Evolutionary conservation across 2,329 filamentous ascomycete species (phyloP), one percentile per base, ranked within the genome.

Genomic region (Trichoderma sp.): DNA sequence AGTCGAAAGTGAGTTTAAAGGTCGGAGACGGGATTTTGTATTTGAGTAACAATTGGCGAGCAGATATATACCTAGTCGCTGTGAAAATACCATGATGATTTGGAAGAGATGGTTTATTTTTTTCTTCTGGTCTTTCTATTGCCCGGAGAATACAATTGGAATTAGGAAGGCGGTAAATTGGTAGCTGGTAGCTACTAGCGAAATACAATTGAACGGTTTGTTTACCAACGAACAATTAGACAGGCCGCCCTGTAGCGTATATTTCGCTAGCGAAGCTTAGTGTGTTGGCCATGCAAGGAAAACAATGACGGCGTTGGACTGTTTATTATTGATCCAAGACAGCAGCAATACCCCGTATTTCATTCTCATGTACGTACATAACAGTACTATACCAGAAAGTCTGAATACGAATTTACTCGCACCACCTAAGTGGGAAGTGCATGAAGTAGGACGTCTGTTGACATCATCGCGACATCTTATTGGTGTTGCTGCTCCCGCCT

Each of bases 401-500:
- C 31, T 33, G 31, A 33, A 33, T 33, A 33, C 31, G 31, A 2
- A 33, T 10, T 10, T 10, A 33, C 31, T 33, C 31, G 7, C 31
- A 8, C 31, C 10, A 33, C 31, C 31, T 1, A 40, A 19, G 37
- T 40, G 16, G 14, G 13, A 2, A 14, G 35, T 37, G 14, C 14
- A 40, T 33, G 37, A 2, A 49, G 19, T 49, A 53, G 49, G 13
- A 14, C 5, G 24, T 4, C 5, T 14, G 14, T 14, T 53, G 49
- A 53, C 24, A 53, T 57, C 31, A 35, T 35, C 19, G 55, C 27
- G 43, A 53, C 33, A 27, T 37, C 35, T 59, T 40, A 67, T 67
- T 67, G 53, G 53, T 35, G 53, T 67, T 67, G 37, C 63, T 56
- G 35, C 62, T 62, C 40, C 8, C 59, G 27, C n/a, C 14, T 49